Conservation (phyloP, 140 eudicot species). For the Flaveria floridana region DNA sequence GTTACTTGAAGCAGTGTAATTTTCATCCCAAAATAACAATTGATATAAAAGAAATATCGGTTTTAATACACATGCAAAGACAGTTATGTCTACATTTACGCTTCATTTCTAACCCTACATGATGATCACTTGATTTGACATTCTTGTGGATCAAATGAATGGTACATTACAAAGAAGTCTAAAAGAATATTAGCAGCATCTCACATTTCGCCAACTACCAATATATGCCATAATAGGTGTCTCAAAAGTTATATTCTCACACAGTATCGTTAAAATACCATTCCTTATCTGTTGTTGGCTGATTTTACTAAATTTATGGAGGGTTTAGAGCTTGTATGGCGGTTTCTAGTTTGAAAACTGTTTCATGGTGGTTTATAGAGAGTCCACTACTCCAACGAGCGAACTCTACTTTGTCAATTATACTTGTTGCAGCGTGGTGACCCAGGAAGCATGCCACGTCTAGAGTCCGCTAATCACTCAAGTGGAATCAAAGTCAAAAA, state of each 20-base stretch:
- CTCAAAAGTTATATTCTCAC: background rate
- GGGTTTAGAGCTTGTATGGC: too few relatives aligned
- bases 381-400: too few relatives aligned
- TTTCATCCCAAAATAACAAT: background rate
- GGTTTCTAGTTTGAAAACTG: too few relatives aligned
- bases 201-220: background rate
- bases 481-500: too few relatives aligned
- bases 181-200: background rate
- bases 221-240: background rate
- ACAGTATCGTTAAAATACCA: background rate
- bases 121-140: slow-evolving; percentile 4
- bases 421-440: too few relatives aligned
- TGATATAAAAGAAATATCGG: background rate
- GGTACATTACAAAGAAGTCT: background rate
- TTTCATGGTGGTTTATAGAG: too few relatives aligned
- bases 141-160: slow-evolving; percentile 1
- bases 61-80: background rate
- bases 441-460: too few relatives aligned
- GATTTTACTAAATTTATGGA: too few relatives aligned
- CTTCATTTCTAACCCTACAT: background rate
- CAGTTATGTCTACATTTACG: background rate
- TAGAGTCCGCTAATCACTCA: too few relatives aligned
- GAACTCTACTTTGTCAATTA: too few relatives aligned
- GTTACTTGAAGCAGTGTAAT: background rate
- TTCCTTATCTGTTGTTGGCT: background rate